Conservation (phyloP, 2,329 filamentous ascomycete genomes). For the Plectosphaerella cucumerina region DNA sequence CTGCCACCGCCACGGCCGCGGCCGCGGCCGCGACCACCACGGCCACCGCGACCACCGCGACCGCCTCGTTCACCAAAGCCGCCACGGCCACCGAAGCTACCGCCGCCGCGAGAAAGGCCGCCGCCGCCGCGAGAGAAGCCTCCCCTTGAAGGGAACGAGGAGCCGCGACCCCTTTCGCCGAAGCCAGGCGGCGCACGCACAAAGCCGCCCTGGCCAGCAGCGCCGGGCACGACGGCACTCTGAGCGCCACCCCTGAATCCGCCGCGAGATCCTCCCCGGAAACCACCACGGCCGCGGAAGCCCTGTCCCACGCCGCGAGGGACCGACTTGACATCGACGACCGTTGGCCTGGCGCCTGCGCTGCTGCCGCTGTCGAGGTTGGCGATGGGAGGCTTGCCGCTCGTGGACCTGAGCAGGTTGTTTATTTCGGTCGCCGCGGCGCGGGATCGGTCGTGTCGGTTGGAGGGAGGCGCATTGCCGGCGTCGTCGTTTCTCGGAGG, state of each 20-base stretch:
- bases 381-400: conserved; percentile 4
- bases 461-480: conserved; percentile 3
- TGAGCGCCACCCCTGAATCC: not conserved
- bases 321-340: conserved; percentile 35
- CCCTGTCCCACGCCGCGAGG: conserved; percentile 13
- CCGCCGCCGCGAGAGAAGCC: conserved; percentile 14
- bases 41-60: conserved; percentile 9
- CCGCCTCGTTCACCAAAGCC: conserved; percentile 16
- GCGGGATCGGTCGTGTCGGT: conserved; percentile 23
- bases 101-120: conserved; percentile 13
- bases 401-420: conserved; percentile 17
- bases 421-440: conserved; percentile 30
- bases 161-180: not conserved
- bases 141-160: not conserved
- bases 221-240: not conserved
- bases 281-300: conserved; percentile 19
- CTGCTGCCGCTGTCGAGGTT: conserved; percentile 3
- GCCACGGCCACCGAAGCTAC: conserved; percentile 9
- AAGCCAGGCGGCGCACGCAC: conserved; percentile 9
- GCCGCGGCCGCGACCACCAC: conserved; percentile 6
- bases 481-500: conserved; percentile 14
- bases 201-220: not conserved
- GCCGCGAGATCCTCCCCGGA: conserved; percentile 14
- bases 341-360: conserved; percentile 19
- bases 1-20: conserved; percentile 13